Evolutionary conservation across 1,284 basidiomycete species (phyloP), one percentile per base, ranked within the genome.

Genomic region (Trichosporon coremiiforme): DNA sequence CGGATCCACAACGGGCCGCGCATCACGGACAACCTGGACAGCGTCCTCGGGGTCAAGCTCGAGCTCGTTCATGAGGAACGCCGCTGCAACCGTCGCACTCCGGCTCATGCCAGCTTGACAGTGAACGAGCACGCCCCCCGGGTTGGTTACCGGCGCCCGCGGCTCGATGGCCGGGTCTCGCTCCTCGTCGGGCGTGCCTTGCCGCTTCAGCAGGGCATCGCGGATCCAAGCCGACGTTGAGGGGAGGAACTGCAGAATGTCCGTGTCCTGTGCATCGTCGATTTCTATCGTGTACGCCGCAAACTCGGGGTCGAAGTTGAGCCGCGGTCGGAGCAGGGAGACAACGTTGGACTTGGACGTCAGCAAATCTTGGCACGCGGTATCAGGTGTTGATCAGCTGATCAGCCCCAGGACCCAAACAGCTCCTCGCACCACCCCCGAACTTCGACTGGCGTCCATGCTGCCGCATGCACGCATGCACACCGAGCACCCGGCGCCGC

Each of bases 51-150:
- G 85, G 69, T 89, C 88, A n/a, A 93, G 77, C 64, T 88, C 86
- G 70, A 86, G 84, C 13, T 87, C 86, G 75, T 90, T 88, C 91
- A 95, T 94, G 62, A 95, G 84, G 77, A 92, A 95, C 6, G 93
- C 93, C 1, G 91, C 89, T 6, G 90, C 89, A 66, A 95, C 89
- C 0, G 91, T 90, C 15, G 90, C 89, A 74, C 91, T 93, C 29
- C 93, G 87, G 76, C 92, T 93, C 83, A 93, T 87, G 29, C 93
- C 93, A 29, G 92, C 93, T 73, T 91, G 89, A 79, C 93, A 95
- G 80, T 95, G 93, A 0, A 95, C 91, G 17, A 95, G 85, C 0
- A 95, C 90, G 0, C 90, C 90, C 33, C 89, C 86, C 0, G 87
- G 88, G 76, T 90, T 91, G 76, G 89, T 76, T 25, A 29, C 65